A percentile compares a stretch with the other conserved stretches of the same genome.
Evolutionary conservation across 805 yeast genomes (phyloP).

Genomic region (Teunomyces kruisii): DNA sequence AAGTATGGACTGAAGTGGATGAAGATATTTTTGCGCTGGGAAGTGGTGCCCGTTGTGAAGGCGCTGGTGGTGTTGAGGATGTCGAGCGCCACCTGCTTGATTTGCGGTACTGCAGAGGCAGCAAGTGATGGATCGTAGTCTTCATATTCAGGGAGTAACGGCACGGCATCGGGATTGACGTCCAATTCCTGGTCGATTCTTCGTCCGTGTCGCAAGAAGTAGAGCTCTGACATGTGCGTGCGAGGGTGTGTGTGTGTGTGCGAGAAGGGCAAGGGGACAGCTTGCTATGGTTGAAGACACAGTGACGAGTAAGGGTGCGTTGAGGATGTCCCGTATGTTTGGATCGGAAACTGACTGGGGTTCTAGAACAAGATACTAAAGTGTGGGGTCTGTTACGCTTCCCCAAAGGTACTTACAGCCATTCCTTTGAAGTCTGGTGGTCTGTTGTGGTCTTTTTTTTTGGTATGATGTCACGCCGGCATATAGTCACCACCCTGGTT

Average conservation of each 20-base stretch:
- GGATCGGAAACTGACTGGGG: background rate
- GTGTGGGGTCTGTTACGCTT: constrained; percentile 3
- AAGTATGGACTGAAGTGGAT: constrained; percentile 45
- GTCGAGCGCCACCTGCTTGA: constrained; percentile 27
- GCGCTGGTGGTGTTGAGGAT: constrained; percentile 23
- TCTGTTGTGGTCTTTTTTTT: background rate
- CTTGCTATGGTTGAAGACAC: too few species aligned
- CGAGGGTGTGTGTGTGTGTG: background rate
- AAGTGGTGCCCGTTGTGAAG: constrained; percentile 13
- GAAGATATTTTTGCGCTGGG: constrained; percentile 29
- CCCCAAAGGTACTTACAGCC: constrained; percentile 1
- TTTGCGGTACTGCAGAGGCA: constrained; percentile 24
- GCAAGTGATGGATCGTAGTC: constrained; percentile 41
- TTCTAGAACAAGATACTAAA: background rate
- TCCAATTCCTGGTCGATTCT: constrained; percentile 38
- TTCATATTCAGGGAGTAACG: constrained; percentile 26
- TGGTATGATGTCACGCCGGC: constrained; percentile 3
- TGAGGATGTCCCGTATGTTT: too few species aligned
- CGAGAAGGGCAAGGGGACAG: background rate
- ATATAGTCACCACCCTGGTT: background rate
- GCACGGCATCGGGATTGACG: constrained; percentile 23
- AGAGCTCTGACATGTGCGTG: constrained; percentile 34
- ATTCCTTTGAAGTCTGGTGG: background rate
- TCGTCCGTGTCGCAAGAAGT: constrained; percentile 44
- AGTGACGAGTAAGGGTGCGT: too few species aligned